Evolutionary conservation across 2,329 filamentous ascomycete genomes (phyloP), one percentile per base, ranked within the genome.

Genomic region (Calycina herbarum): DNA sequence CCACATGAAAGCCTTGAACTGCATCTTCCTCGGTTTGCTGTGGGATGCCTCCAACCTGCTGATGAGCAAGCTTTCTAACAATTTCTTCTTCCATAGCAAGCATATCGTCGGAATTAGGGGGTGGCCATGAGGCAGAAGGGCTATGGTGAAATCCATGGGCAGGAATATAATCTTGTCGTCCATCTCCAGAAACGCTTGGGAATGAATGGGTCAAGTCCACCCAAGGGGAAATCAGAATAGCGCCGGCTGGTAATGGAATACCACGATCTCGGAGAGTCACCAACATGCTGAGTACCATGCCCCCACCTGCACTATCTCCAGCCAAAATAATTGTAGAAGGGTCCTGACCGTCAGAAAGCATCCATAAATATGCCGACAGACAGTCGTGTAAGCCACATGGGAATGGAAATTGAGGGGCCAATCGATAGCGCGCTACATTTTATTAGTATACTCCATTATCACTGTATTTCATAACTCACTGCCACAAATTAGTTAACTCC

Each of bases 171-270:
- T 99, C 95, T 61, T 92, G 78, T 0, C 86, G 85, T 60, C 86
- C 88, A 51, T 93, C 86, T 5, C 82, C 85, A 1, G 86, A 85
- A n/a, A 97, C 85, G 70, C 94, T 97, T 0, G 95, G 95, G 69
- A 98, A 98, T 0, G 94, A 97, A 76, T 98, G 94, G 0, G 93
- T 96, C 62, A 98, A 80, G 76, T 99, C 95, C 8, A 94, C 93
- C 95, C 95, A 99, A 0, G 95, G 95, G 60, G 93, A 97, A 61
- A 98, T 91, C 51, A 98, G 82, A 57, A 98, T 89, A 4, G 91
- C 94, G 1, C 95, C 95, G 1, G 95, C 94, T 0, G 95, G 95
- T 31, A 97, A 78, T 5, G 94, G 91, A 15, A 97, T 81, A 0
- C 89, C 90, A 75, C 91, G 90, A 74, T 98, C 94, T 68, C 95